Percentiles rank a stretch among this genome's conserved stretches.
Evolutionary conservation across 805 yeast species (phyloP).

Genomic region (Wickerhamiella cacticola): DNA sequence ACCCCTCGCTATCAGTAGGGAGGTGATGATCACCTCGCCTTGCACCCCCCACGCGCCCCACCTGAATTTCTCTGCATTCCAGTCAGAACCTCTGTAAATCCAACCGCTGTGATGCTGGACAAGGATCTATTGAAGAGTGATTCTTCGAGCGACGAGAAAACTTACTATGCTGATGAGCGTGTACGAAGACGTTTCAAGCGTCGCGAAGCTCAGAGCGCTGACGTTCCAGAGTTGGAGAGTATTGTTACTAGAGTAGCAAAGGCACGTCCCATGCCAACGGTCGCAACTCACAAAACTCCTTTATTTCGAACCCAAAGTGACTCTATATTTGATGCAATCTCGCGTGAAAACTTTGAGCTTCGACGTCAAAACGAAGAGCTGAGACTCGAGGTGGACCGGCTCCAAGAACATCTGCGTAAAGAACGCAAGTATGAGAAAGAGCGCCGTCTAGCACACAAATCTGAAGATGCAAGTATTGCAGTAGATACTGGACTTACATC

Average conservation of each 20-base stretch:
- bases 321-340: neutral
- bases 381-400: neutral
- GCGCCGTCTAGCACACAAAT: neutral
- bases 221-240: neutral
- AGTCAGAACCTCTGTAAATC: neutral
- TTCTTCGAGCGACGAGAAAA: slow-evolving; percentile 1
- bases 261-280: neutral
- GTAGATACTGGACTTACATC: too few relatives aligned
- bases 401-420: neutral
- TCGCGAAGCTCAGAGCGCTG: neutral
- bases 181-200: neutral
- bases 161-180: neutral
- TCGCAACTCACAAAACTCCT: neutral
- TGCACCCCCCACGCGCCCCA: neutral
- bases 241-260: neutral
- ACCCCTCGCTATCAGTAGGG: too few relatives aligned
- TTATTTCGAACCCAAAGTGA: neutral
- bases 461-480: neutral
- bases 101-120: neutral
- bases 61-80: neutral
- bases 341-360: slow-evolving; percentile 2
- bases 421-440: neutral
- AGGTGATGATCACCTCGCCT: neutral
- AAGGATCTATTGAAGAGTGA: neutral
- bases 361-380: slow-evolving; percentile 4